Percentiles rank a stretch among this genome's conserved stretches.
phyloP scores from a whole-genome alignment of 2,329 filamentous ascomycete species.

The Fusarium foetens region DNA sequence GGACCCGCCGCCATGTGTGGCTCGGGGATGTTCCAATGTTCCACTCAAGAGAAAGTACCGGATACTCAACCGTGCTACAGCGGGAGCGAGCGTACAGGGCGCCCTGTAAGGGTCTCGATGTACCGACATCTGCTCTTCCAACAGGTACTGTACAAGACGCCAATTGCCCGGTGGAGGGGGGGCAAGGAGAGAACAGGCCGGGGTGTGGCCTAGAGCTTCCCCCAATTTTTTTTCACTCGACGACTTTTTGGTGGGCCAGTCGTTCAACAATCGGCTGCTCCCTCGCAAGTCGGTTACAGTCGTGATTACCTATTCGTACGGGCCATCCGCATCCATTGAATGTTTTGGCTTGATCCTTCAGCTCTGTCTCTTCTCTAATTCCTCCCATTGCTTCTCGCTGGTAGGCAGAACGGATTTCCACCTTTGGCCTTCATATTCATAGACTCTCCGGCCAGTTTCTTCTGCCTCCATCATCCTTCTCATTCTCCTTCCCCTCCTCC shows the following conservation, averaged over 20 bases:
- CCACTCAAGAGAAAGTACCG: conserved; percentile 39
- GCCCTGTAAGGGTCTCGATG: conserved; percentile 31
- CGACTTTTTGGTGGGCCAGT: conserved; percentile 49
- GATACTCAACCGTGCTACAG: conserved; percentile 39
- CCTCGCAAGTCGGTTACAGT: conserved; percentile 43
- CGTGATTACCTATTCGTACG: conserved; percentile 45
- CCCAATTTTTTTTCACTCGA: conserved; percentile 49
- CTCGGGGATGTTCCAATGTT: conserved; percentile 39
- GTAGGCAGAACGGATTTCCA: conserved; percentile 41
- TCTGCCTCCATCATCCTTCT: conserved; percentile 40
- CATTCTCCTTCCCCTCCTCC: conserved; percentile 18
- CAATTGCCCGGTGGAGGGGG: conserved; percentile 27
- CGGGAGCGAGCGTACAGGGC: conserved; percentile 19
- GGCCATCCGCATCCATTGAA: conserved; percentile 30
- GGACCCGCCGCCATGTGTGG: conserved; percentile 43
- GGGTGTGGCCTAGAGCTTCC: conserved; percentile 44
- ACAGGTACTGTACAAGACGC: conserved; percentile 17
- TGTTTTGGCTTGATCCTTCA: conserved; percentile 28
- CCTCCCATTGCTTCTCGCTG: conserved; percentile 42
- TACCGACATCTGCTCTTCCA: conserved; percentile 35
- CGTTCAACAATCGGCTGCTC: conserved; percentile 51
- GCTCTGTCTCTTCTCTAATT: conserved; percentile 39
- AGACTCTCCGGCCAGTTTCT: conserved; percentile 38
- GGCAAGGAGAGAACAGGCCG: conserved; percentile 27
- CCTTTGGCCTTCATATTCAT: conserved; percentile 42